A percentile compares a stretch with the other conserved stretches of the same genome.
phyloP scores from a whole-genome alignment of 1,284 basidiomycete species.

The Apiotrichum akiyoshidainum region DNA sequence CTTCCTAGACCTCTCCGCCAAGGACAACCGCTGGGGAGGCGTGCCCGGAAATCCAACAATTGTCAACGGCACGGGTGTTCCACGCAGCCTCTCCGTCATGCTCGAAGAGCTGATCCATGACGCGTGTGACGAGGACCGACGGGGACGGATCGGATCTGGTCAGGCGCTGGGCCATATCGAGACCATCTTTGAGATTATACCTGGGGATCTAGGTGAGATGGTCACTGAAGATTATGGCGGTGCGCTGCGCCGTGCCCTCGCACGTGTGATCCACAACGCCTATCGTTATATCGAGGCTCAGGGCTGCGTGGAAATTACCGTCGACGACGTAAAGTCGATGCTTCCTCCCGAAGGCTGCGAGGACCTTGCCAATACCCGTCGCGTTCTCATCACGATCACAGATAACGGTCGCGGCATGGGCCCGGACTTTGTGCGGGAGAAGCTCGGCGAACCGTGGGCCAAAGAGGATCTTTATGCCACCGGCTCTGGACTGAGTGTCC shows the following conservation, averaged over 20 bases:
- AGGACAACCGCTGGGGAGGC: conserved; percentile 25
- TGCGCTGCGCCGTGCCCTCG: conserved; percentile 37
- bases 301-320: conserved; percentile 44
- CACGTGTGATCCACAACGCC: conserved; percentile 44
- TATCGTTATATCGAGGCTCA: conserved; percentile 45
- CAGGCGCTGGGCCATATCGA: conserved; percentile 32
- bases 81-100: conserved; percentile 35
- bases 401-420: conserved; percentile 45
- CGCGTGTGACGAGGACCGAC: conserved; percentile 35
- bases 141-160: conserved; percentile 30
- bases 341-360: conserved; percentile 42
- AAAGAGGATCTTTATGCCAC: conserved; percentile 46
- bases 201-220: conserved; percentile 36
- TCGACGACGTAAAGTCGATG: conserved; percentile 37
- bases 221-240: conserved; percentile 42
- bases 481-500: conserved; percentile 43
- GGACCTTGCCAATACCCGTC: conserved; percentile 28
- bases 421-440: conserved; percentile 34
- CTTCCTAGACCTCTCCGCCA: conserved; percentile 39
- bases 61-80: conserved; percentile 19
- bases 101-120: conserved; percentile 44
- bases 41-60: conserved; percentile 8
- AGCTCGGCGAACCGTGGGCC: conserved; percentile 39
- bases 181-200: conserved; percentile 45
- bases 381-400: conserved; percentile 37